Evolutionary conservation across 2,329 filamentous ascomycete species (phyloP).

Genomic region (Tetracladium maxilliforme): DNA sequence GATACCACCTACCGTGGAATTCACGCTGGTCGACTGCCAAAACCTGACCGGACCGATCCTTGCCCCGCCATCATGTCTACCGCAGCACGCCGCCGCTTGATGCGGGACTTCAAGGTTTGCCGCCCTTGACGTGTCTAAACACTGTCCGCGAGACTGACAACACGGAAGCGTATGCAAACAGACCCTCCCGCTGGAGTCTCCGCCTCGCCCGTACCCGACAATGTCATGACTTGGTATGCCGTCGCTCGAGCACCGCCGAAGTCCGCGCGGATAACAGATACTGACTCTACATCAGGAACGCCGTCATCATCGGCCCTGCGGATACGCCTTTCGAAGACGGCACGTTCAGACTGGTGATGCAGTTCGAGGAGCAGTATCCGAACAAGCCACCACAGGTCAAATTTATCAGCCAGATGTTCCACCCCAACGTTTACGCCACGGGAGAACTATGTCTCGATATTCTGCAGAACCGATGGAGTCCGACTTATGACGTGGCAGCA

Average conservation of each 20-base stretch:
- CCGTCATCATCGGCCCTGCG: constrained; percentile 91
- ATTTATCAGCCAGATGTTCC: constrained; percentile 98
- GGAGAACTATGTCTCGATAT: constrained; percentile 96
- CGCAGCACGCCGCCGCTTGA: constrained; percentile 83
- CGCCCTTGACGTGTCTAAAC: constrained; percentile 7
- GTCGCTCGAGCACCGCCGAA: constrained; percentile 11
- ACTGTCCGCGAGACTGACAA: constrained; percentile 7
- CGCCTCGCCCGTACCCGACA: constrained; percentile 87
- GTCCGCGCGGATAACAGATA: constrained; percentile 1
- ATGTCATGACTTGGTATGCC: constrained; percentile 85
- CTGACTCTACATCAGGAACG: constrained; percentile 52
- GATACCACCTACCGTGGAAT: too few species aligned
- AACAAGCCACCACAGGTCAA: constrained; percentile 97
- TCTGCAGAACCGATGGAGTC: constrained; percentile 94
- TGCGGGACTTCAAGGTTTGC: constrained; percentile 97
- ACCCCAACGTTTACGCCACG: constrained; percentile 95
- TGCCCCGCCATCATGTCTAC: constrained; percentile 66
- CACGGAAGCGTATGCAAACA: constrained; percentile 83
- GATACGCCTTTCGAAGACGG: constrained; percentile 98
- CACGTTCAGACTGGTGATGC: constrained; percentile 95
- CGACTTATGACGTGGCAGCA: constrained; percentile 94
- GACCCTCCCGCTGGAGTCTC: constrained; percentile 95
- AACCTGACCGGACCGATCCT: too few species aligned
- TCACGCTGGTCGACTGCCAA: too few species aligned
- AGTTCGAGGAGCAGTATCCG: constrained; percentile 97